phyloP scores from a whole-genome alignment of 108 stramenopile species.

The Poteriospumella lacustris region DNA sequence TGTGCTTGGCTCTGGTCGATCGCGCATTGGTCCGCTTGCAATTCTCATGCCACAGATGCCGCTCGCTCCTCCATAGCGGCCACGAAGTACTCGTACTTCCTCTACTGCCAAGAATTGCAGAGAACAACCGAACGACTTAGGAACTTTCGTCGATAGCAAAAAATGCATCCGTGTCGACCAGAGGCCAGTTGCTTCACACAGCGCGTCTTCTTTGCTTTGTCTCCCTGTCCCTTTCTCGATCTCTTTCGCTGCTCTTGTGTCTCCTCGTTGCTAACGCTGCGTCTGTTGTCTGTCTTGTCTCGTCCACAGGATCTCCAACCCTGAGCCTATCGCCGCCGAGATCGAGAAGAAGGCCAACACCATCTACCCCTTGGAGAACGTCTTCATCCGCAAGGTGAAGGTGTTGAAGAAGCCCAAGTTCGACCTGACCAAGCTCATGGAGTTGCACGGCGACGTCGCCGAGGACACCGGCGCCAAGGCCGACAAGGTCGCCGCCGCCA shows the following conservation, averaged over 20 bases:
- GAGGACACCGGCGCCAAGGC: constrained; percentile 71
- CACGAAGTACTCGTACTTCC: no score
- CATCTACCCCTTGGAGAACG: constrained; percentile 97
- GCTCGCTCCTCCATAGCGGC: background rate
- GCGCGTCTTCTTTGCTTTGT: background rate
- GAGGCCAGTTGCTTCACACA: constrained; percentile 17
- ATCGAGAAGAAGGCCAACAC: constrained; percentile 76
- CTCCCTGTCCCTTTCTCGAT: background rate
- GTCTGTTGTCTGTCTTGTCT: background rate
- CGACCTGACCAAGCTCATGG: constrained; percentile 98
- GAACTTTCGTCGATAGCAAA: background rate
- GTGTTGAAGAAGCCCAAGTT: constrained; percentile 99
- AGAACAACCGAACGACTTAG: constrained; percentile 5
- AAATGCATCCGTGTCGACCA: background rate
- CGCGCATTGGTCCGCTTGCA: constrained; percentile 4
- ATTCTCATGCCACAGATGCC: constrained; percentile 24
- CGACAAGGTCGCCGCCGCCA: constrained; percentile 64
- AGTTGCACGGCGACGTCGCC: constrained; percentile 83
- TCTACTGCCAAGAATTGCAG: constrained; percentile 22
- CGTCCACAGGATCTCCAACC: constrained; percentile 49
- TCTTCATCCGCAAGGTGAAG: constrained; percentile 99
- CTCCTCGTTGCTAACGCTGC: background rate
- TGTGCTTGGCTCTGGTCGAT: no score
- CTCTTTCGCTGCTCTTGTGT: background rate
- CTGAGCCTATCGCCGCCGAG: constrained; percentile 82